Base-by-base conservation (phyloP, 1,284 basidiomycete genomes). In the Sutorius eximius region DNA sequence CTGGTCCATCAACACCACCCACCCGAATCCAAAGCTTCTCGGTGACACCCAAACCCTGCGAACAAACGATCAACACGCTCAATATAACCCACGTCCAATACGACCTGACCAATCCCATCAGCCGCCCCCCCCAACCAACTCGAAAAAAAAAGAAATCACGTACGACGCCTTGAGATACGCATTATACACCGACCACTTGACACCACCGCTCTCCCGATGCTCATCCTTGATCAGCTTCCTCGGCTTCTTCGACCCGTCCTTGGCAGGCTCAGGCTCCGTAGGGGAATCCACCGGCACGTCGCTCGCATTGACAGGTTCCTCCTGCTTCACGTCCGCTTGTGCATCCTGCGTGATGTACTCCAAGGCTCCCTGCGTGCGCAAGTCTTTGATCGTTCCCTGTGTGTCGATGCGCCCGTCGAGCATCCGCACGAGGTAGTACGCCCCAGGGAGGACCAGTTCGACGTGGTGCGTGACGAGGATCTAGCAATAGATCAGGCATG, bases 391-490 rank as follows among this genome's bases (percentile, higher is more conserved):
- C 1, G 73, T 75, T 11, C 86, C 86, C 59, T 83, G 78, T 0
- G 77, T 76, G 43, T 83, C 80, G 36, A 87, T 78, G 22, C 78
- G 75, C 7, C 85, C 86, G 49, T 85, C 82, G 8, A 83, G 74
- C 80, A 87, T 80, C 30, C 81, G 79, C 5, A 86, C 77, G 3
- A 84, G 67, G 59, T 83, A 85, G 51, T 81, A 61, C 3, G 83
- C 75, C 3, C 77, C 79, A 0, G 85, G 81, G 6, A 85, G 73
- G 20, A 84, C 80, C 2, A 87, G 76, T 54, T 83, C 81, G 52
- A 85, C 80, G 54, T 86, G 83, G 52, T 87, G 85, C 0, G 86
- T 86, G n/a, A 84, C 82, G 13, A 84, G 72, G 20, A 84, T 68
- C 80, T 83, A 48, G 8, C 13, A 1, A 27, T 2, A 27, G 16